These are phyloP conservation scores for Schizochytrium sp. DNA, from an alignment of 108 stramenopile genomes.

Conservation along the genomic window DNA sequence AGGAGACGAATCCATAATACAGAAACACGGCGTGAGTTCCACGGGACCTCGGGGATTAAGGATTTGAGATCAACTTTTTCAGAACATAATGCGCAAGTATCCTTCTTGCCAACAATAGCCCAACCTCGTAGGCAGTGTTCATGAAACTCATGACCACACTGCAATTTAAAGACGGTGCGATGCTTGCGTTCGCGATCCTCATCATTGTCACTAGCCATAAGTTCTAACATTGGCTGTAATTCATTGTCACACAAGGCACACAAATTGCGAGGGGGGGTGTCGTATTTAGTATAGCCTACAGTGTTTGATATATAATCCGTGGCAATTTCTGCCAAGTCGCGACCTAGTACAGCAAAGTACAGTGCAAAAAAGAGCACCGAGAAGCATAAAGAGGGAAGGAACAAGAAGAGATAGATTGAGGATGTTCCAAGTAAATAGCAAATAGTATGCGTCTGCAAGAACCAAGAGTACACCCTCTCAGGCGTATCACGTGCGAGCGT, in stretches of 20 bases:
- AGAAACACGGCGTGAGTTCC: conserved; percentile 42
- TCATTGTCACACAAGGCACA: conserved; percentile 50
- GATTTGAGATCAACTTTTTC: conserved; percentile 55
- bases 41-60: conserved; percentile 23
- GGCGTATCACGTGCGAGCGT: background rate
- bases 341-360: conserved; percentile 50
- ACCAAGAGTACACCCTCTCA: conserved; percentile 59
- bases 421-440: conserved; percentile 8
- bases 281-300: conserved; percentile 10
- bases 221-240: conserved; percentile 31
- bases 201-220: background rate
- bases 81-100: conserved; percentile 38
- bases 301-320: conserved; percentile 28
- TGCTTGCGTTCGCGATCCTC: background rate
- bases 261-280: conserved; percentile 33
- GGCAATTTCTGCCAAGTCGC: conserved; percentile 40
- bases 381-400: conserved; percentile 40
- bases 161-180: background rate
- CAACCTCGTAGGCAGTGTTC: conserved; percentile 44
- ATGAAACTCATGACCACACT: conserved; percentile 54
- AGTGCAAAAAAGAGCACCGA: conserved; percentile 57
- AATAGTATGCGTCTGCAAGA: background rate
- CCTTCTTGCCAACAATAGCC: conserved; percentile 47
- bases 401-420: conserved; percentile 26
- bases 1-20: conserved; percentile 39